Evolutionary conservation across 805 yeast species (phyloP).

Genomic region (Yamadazyma insecticola): DNA sequence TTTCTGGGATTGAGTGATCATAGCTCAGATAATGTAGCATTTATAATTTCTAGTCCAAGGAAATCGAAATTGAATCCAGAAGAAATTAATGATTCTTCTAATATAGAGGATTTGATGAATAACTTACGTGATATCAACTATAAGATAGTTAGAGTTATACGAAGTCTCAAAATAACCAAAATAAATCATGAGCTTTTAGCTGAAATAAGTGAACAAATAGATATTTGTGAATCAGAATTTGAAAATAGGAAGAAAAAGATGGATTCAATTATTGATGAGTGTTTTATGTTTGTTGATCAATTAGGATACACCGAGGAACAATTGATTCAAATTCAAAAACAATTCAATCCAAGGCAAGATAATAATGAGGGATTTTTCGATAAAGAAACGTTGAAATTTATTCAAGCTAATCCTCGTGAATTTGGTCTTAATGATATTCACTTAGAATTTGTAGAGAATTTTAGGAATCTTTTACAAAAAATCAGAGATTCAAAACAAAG

Average conservation of each 20-base stretch:
- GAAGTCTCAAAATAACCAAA: conserved; percentile 32
- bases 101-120: conserved; percentile 16
- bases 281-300: conserved; percentile 20
- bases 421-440: conserved; percentile 37
- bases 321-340: conserved; percentile 27
- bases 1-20: conserved; percentile 5
- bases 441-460: conserved; percentile 24
- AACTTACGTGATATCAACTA: conserved; percentile 33
- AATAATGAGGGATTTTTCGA: conserved; percentile 31
- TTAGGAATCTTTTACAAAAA: conserved; percentile 25
- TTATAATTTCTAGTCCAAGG: conserved; percentile 29
- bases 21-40: conserved; percentile 11
- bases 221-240: conserved; percentile 21
- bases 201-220: conserved; percentile 20
- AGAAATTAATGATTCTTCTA: neutral
- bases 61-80: conserved; percentile 7
- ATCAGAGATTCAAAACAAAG: conserved; percentile 31
- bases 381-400: conserved; percentile 32
- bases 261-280: conserved; percentile 16
- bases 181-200: conserved; percentile 26
- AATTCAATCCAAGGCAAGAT: conserved; percentile 13
- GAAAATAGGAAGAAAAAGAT: conserved; percentile 19
- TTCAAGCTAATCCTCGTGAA: conserved; percentile 31
- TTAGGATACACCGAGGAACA: conserved; percentile 31
- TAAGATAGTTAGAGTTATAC: conserved; percentile 30